These are phyloP conservation scores for Vararia minispora DNA, from an alignment of 768 basidiomycete species.

Conservation along the genomic window DNA sequence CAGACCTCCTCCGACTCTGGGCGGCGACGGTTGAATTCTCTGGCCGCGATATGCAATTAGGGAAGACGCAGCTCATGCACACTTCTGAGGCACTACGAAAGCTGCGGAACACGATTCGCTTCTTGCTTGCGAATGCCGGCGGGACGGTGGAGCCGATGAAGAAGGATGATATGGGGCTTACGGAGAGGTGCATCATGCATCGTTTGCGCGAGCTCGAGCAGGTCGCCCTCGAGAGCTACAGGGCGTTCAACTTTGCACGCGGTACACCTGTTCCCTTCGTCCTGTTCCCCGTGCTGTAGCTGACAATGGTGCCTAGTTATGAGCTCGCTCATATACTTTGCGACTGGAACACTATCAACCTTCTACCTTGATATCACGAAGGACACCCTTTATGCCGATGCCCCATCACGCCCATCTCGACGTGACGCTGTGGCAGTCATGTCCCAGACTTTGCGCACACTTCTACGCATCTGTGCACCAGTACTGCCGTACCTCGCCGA, in stretches of 20 bases:
- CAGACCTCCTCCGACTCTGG: constrained; percentile 86
- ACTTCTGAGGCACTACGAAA: constrained; percentile 69
- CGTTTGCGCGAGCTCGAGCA: constrained; percentile 67
- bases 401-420: constrained; percentile 41
- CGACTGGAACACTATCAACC: constrained; percentile 76
- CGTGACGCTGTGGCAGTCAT: constrained; percentile 64
- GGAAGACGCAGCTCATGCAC: constrained; percentile 65
- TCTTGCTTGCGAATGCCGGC: constrained; percentile 73
- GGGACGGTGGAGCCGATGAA: constrained; percentile 30
- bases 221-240: constrained; percentile 56
- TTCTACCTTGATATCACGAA: constrained; percentile 90
- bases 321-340: constrained; percentile 61
- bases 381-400: constrained; percentile 77
- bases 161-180: constrained; percentile 44
- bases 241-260: constrained; percentile 69
- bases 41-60: constrained; percentile 82
- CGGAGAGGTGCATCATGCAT: constrained; percentile 80
- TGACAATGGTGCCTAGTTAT: constrained; percentile 40
- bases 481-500: constrained; percentile 87
- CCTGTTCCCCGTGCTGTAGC: not conserved
- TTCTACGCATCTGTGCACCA: constrained; percentile 68
- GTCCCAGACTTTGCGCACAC: constrained; percentile 60
- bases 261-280: constrained; percentile 31
- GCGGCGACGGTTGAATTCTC: constrained; percentile 84
- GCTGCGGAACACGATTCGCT: constrained; percentile 77